Evolutionary conservation across 768 basidiomycete species (phyloP), one percentile per base, ranked within the genome.

Genomic region (Agrocybe pediades): DNA sequence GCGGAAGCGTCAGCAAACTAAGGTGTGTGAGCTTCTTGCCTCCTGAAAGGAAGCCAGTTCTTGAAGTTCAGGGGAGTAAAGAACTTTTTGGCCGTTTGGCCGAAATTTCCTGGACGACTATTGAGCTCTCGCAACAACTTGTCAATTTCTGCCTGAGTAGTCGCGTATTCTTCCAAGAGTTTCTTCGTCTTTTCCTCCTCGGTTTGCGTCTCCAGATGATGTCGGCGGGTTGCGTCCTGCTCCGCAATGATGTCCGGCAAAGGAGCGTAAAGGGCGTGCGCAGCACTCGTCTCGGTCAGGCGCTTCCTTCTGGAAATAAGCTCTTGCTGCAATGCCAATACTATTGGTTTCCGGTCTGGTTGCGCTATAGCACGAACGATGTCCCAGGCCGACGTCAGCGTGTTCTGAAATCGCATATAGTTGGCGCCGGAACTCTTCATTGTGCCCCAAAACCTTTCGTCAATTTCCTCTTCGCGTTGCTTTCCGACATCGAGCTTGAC

Each of bases 381-480:
- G 5, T 36, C n/a, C 33, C 33, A 36, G 13, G 33, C 33, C 13
- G 33, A 5, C 3, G 3, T 13, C 13, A 3, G 11, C 3, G 33
- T 13, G 11, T 36, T 36, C 4, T 36, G 13, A n/a, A 36, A 36
- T 4, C 33, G 33, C n/a, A 6, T 3, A 36, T 36, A n/a, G 33
- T 6, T 4, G 11, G 33, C 33, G 33, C 11, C 33, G n/a, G n/a
- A n/a, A n/a, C n/a, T n/a, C 11, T 36, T 36, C 33, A 36, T 36
- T 13, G 11, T 36, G 13, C 33, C 33, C 33, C 33, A 36, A 15
- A 36, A 36, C 33, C 11, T 36, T 71, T 59, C 11, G 13, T 36
- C 33, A 13, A 36, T 13, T 13, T 83, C 79, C 0, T 41, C 49
- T 58, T 83, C 82, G n/a, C 83, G 70, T 1, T 61, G 64, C 50